Base-by-base conservation (phyloP, 352 stramenopile genomes). In the Globisporangium carolinianum region DNA sequence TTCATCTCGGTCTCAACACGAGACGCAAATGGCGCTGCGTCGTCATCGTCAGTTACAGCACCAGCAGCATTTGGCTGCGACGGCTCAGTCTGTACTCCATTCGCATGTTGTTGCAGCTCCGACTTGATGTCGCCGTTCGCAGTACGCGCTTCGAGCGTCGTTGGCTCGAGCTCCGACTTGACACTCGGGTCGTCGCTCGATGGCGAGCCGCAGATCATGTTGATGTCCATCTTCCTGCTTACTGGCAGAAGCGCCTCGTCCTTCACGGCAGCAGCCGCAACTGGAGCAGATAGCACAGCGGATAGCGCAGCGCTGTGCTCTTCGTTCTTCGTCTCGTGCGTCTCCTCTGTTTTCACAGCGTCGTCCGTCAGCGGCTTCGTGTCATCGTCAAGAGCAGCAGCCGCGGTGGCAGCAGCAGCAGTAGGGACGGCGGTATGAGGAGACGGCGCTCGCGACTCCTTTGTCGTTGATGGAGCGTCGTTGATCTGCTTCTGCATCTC, bases 191-290 rank as follows among this genome's bases (percentile, higher is more conserved):
- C 60, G 17, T 74, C 61, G 18, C 60, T 77, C 14, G 57, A 58
- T 3, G 60, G 56, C 5, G 66, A 66, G 2, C 55, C 58, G 58
- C 64, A 77, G 7, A 80, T 62, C 46, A 75, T 57, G 45, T 43
- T 73, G 24, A 82, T 87, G 51, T 87, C 69, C 70, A 85, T 82
- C 55, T 76, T 83, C 47, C 53, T 39, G 9, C 36, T 65, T 46
- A 52, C 45, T 24, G 51, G 50, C 32, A 12, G 24, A 32, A 12
- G 24, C 10, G 11, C 52, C 57, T 68, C 61, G 14, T 65, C 53
- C 18, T 60, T 60, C 4, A 60, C 53, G 45, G 5, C 11, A 14
- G 37, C 4, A 7, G 37, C 2, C 35, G 32, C 4, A 42, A 32
- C 42, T n/a, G 54, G 18, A 43, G 9, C 5, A 12, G 14, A 36